Evolutionary conservation across 805 yeast species (phyloP).

Genomic region (Barnettozyma sucrosica): DNA sequence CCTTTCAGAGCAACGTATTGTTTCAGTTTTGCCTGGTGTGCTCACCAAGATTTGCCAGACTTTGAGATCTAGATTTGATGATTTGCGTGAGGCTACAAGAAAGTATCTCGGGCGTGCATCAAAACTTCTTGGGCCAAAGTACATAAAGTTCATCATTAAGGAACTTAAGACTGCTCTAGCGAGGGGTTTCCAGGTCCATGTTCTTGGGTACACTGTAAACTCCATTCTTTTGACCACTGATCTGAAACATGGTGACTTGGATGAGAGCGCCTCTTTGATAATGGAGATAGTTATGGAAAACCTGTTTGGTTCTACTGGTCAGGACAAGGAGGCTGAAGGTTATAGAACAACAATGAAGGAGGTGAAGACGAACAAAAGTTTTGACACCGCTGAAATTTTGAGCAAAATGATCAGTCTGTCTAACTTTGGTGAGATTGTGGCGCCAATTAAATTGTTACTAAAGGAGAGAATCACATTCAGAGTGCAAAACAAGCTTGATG

Average conservation of each 20-base stretch:
- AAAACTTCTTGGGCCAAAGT: constrained; percentile 60
- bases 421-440: constrained; percentile 50
- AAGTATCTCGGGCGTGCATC: constrained; percentile 65
- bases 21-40: constrained; percentile 67
- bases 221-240: constrained; percentile 53
- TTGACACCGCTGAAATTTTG: constrained; percentile 77
- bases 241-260: constrained; percentile 67
- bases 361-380: constrained; percentile 83
- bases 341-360: constrained; percentile 83
- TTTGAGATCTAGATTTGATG: constrained; percentile 78
- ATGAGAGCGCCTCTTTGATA: constrained; percentile 53
- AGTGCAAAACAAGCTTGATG: constrained; percentile 71
- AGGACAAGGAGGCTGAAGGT: constrained; percentile 92
- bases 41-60: constrained; percentile 86
- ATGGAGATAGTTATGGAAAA: constrained; percentile 85
- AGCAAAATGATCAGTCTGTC: constrained; percentile 57
- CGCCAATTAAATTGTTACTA: constrained; percentile 63
- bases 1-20: constrained; percentile 50
- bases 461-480: constrained; percentile 60
- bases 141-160: constrained; percentile 65
- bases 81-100: constrained; percentile 80
- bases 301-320: constrained; percentile 84
- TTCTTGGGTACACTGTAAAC: constrained; percentile 84
- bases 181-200: constrained; percentile 91
- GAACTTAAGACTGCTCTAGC: constrained; percentile 76